Conservation (phyloP, 78 protist genomes). For the Dictyostelium capitatum region DNA sequence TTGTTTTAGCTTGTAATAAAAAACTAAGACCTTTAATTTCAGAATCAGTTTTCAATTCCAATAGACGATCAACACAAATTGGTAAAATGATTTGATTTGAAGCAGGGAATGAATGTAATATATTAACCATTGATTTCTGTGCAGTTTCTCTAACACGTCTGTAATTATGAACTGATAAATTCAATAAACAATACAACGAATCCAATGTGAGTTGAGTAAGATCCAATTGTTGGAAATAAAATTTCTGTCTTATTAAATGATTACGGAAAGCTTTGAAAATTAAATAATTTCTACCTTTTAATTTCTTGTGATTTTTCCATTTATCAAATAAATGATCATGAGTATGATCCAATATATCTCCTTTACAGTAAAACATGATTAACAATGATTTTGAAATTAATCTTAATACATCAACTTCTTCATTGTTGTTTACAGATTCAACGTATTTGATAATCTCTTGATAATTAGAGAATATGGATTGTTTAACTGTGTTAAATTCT, state of each 20-base stretch:
- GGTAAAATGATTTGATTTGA: not conserved
- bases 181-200: not conserved
- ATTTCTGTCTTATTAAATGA: constrained; percentile 39
- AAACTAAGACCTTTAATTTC: constrained; percentile 30
- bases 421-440: constrained; percentile 33
- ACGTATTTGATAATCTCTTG: not conserved
- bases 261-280: constrained; percentile 19
- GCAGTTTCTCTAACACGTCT: constrained; percentile 24
- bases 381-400: constrained; percentile 14
- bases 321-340: constrained; percentile 18
- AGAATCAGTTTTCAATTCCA: constrained; percentile 1
- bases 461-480: not conserved
- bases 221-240: not conserved
- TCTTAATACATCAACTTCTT: constrained; percentile 34
- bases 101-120: not conserved
- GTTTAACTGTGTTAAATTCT: not conserved
- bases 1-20: not conserved
- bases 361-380: not conserved
- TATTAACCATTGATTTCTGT: not conserved
- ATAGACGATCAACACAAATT: not conserved
- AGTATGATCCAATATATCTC: constrained; percentile 7
- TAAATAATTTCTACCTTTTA: constrained; percentile 37
- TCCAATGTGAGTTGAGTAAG: not conserved
- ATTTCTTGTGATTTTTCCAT: constrained; percentile 37
- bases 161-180: constrained; percentile 29